Percentiles rank a stretch among this genome's conserved stretches.
phyloP scores from a whole-genome alignment of 352 stramenopile species.

The Phytophthora sp. region DNA sequence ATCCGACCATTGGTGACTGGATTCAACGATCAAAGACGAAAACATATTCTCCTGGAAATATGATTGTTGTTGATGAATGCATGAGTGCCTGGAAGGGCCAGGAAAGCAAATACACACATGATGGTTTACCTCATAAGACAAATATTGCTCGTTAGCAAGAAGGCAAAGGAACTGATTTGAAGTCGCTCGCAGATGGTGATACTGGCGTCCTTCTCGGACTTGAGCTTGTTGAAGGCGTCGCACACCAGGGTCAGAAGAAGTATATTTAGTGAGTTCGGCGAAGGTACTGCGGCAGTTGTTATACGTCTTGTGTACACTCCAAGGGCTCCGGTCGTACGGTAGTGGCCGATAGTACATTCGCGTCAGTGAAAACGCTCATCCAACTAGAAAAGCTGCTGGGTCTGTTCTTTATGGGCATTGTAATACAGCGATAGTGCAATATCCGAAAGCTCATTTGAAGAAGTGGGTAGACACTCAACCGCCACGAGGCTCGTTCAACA shows the following conservation, averaged over 20 bases:
- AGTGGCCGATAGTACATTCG: background rate
- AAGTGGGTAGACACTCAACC: background rate
- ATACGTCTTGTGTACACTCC: background rate
- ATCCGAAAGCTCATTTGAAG: background rate
- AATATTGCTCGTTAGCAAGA: conserved; percentile 1
- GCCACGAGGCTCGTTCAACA: background rate
- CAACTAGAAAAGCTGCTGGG: background rate
- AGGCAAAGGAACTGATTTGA: background rate
- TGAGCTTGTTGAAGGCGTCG: background rate
- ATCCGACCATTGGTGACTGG: background rate
- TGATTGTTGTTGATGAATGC: conserved; percentile 4
- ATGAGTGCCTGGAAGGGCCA: conserved; percentile 8
- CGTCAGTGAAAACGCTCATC: background rate
- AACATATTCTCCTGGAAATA: background rate
- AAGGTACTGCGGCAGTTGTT: background rate
- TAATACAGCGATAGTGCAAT: background rate
- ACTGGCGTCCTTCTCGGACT: conserved; percentile 1
- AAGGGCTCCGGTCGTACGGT: background rate
- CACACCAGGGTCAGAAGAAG: background rate
- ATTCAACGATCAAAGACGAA: background rate
- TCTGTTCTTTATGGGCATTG: conserved; percentile 1
- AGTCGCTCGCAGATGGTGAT: conserved; percentile 2
- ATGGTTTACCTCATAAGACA: background rate
- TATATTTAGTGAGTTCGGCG: background rate
- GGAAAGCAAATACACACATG: conserved; percentile 2